These are phyloP conservation scores for Knufia petricola DNA, from an alignment of 2,329 filamentous ascomycete genomes.

Conservation along the genomic window DNA sequence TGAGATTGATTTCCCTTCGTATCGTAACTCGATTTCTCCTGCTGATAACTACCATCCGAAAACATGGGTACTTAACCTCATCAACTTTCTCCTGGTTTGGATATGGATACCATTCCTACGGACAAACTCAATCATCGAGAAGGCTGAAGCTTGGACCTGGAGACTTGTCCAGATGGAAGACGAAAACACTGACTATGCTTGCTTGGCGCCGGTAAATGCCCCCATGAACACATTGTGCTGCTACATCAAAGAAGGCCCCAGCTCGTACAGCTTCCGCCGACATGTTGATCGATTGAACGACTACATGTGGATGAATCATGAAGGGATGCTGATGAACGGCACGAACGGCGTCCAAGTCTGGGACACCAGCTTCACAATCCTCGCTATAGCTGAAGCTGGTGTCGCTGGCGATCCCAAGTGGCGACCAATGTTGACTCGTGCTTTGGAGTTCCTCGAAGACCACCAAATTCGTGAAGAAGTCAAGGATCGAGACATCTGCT, in stretches of 20 bases:
- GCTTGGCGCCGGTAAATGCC: slow-evolving; percentile 79
- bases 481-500: slow-evolving; percentile 65
- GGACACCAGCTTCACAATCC: slow-evolving; percentile 88
- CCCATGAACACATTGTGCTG: slow-evolving; percentile 84
- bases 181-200: slow-evolving; percentile 78
- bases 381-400: slow-evolving; percentile 69
- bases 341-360: slow-evolving; percentile 97
- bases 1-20: slow-evolving; percentile 62
- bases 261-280: slow-evolving; percentile 58
- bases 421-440: slow-evolving; percentile 72
- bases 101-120: slow-evolving; percentile 74
- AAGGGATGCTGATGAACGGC: slow-evolving; percentile 90
- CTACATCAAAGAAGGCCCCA: slow-evolving; percentile 74
- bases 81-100: slow-evolving; percentile 70
- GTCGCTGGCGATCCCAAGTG: slow-evolving; percentile 68
- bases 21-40: slow-evolving; percentile 73
- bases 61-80: slow-evolving; percentile 65
- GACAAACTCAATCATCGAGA: slow-evolving; percentile 52
- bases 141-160: slow-evolving; percentile 72
- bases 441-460: slow-evolving; percentile 74
- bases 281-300: slow-evolving; percentile 77
- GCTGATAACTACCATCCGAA: slow-evolving; percentile 92
- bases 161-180: slow-evolving; percentile 84
- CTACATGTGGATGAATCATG: slow-evolving; percentile 80
- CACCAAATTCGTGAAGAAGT: slow-evolving; percentile 86